Evolutionary conservation across 768 basidiomycete species (phyloP).

Genomic region (Tricholoma sp.): DNA sequence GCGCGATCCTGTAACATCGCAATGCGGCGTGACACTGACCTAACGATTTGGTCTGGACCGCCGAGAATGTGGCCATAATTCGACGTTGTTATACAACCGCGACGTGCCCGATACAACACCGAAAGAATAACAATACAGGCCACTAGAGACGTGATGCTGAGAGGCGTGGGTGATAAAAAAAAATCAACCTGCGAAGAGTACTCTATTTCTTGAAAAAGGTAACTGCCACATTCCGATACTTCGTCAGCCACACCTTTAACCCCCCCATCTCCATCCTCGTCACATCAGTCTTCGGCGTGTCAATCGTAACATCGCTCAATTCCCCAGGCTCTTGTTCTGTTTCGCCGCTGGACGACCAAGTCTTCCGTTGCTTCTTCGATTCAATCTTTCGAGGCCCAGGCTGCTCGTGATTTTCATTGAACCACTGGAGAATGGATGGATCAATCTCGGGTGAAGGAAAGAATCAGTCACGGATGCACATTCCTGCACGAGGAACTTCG

Average conservation of each 20-base stretch:
- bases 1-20: too few species aligned
- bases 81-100: too few species aligned
- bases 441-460: not conserved
- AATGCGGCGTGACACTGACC: too few species aligned
- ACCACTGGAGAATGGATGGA: constrained; percentile 4
- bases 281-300: not conserved
- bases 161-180: too few species aligned
- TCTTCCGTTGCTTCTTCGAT: not conserved
- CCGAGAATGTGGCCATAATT: too few species aligned
- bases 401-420: constrained; percentile 6
- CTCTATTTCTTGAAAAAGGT: not conserved
- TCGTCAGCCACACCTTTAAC: not conserved
- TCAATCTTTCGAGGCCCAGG: not conserved
- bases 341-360: not conserved
- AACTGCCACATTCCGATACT: not conserved
- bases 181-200: too few species aligned
- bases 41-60: too few species aligned
- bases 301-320: not conserved
- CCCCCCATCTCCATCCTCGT: not conserved
- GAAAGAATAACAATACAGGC: too few species aligned
- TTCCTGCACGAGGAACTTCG: constrained; percentile 31
- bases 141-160: too few species aligned
- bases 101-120: too few species aligned
- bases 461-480: not conserved
- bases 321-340: not conserved